phyloP scores from a whole-genome alignment of 2,329 filamentous ascomycete genomes.

The Phoma sp. region DNA sequence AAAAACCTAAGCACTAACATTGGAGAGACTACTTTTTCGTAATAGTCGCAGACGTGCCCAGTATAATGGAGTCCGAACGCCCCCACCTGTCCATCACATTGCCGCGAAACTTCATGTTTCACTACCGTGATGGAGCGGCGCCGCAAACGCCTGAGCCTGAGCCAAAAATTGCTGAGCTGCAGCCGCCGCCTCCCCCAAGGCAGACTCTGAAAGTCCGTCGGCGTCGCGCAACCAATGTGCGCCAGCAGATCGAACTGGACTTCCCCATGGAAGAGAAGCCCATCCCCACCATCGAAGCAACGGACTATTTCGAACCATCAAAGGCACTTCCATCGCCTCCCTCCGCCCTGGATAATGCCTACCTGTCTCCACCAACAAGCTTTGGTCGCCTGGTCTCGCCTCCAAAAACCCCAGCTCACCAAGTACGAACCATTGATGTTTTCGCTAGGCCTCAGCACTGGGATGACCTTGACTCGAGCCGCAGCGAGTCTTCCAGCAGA shows the following conservation, averaged over 20 bases:
- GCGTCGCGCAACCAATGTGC: conserved; percentile 47
- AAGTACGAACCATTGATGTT: conserved; percentile 40
- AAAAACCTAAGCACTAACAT: conserved; percentile 11
- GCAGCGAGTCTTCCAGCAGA: conserved; percentile 57
- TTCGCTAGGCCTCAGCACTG: conserved; percentile 40
- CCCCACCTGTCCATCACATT: conserved; percentile 58
- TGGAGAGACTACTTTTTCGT: conserved; percentile 11
- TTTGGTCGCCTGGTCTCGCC: conserved; percentile 52
- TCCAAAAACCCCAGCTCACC: conserved; percentile 57
- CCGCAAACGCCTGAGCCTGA: conserved; percentile 56
- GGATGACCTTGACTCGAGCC: conserved; percentile 39
- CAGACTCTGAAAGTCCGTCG: conserved; percentile 57
- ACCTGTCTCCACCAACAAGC: conserved; percentile 50
- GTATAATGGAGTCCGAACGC: conserved; percentile 50
- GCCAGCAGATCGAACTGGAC: conserved; percentile 32
- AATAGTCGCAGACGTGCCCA: not conserved
- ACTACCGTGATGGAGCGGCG: conserved; percentile 53
- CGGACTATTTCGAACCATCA: conserved; percentile 43
- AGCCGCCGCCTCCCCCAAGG: conserved; percentile 53
- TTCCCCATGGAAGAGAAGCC: conserved; percentile 40
- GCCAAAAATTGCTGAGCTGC: conserved; percentile 40
- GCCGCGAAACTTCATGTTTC: conserved; percentile 58
- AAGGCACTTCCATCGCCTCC: conserved; percentile 34
- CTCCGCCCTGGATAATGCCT: conserved; percentile 40
- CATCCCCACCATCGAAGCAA: conserved; percentile 59